These are phyloP conservation scores for Verticillium longisporum DNA, from an alignment of 2,329 filamentous ascomycete genomes.

Conservation along the genomic window DNA sequence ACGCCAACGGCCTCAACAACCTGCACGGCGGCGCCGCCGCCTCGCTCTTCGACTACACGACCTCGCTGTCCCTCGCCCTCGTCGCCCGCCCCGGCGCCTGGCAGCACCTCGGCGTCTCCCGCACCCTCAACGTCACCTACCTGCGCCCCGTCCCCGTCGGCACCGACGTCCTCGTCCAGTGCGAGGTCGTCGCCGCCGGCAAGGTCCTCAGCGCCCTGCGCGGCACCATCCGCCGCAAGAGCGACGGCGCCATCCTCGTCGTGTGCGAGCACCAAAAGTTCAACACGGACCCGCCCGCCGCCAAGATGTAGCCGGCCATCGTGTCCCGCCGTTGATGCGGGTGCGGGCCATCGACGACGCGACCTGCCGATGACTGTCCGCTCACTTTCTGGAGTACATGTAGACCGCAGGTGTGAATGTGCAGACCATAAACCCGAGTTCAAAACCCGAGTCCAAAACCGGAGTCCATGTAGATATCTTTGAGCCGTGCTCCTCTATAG, in stretches of 20 bases:
- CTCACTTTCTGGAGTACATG: too few species aligned
- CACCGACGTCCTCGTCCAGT: conserved; percentile 43
- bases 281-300: conserved; percentile 42
- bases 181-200: conserved; percentile 52
- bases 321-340: too few species aligned
- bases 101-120: conserved; percentile 54
- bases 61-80: conserved; percentile 50
- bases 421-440: too few species aligned
- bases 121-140: conserved; percentile 62
- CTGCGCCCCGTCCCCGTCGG: conserved; percentile 53
- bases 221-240: conserved; percentile 46
- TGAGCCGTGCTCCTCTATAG: too few species aligned
- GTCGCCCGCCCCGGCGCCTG: conserved; percentile 54
- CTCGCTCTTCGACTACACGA: conserved; percentile 61
- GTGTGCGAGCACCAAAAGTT: conserved; percentile 60
- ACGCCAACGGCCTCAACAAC: conserved; percentile 48
- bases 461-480: not conserved
- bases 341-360: too few species aligned
- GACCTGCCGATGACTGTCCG: too few species aligned
- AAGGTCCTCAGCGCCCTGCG: conserved; percentile 44
- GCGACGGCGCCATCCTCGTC: conserved; percentile 45
- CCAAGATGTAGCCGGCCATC: too few species aligned
- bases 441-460: too few species aligned
- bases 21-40: conserved; percentile 59
- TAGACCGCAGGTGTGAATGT: too few species aligned